phyloP scores from a whole-genome alignment of 805 yeast genomes.

The Clavispora carvajalis region DNA sequence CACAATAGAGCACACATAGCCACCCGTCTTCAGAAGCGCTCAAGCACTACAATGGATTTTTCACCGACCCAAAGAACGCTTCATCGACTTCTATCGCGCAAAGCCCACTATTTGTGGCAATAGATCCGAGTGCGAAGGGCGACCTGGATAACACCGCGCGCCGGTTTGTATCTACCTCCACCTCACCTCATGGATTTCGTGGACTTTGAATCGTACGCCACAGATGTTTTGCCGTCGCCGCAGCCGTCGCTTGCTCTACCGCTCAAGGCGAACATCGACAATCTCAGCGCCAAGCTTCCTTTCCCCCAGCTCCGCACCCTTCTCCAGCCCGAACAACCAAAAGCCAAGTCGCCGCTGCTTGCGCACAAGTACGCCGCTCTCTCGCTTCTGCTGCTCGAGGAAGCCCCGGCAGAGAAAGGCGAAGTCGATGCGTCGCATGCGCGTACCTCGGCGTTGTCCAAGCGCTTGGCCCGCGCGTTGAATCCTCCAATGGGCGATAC shows the following conservation, averaged over 20 bases:
- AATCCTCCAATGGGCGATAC: slow-evolving; percentile 36
- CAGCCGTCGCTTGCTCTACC: slow-evolving; percentile 42
- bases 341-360: slow-evolving; percentile 9
- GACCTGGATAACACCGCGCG: no score
- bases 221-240: slow-evolving; percentile 31
- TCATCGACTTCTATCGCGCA: no score
- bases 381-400: slow-evolving; percentile 35
- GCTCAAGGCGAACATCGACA: slow-evolving; percentile 32
- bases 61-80: no score
- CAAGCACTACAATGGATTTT: no score
- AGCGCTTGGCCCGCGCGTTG: slow-evolving; percentile 47
- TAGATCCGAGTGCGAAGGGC: no score
- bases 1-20: no score
- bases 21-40: no score
- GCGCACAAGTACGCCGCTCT: slow-evolving; percentile 47
- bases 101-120: no score
- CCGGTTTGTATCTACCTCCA: no score
- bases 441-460: slow-evolving; percentile 23
- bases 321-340: slow-evolving; percentile 10
- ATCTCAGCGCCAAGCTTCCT: slow-evolving; percentile 28
- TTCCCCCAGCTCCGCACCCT: slow-evolving; percentile 29
- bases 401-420: background rate
- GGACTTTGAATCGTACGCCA: slow-evolving; percentile 32
- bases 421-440: background rate
- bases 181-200: slow-evolving; percentile 34